phyloP scores from a whole-genome alignment of 441 rosid genomes.

The Corymbia calophylla region DNA sequence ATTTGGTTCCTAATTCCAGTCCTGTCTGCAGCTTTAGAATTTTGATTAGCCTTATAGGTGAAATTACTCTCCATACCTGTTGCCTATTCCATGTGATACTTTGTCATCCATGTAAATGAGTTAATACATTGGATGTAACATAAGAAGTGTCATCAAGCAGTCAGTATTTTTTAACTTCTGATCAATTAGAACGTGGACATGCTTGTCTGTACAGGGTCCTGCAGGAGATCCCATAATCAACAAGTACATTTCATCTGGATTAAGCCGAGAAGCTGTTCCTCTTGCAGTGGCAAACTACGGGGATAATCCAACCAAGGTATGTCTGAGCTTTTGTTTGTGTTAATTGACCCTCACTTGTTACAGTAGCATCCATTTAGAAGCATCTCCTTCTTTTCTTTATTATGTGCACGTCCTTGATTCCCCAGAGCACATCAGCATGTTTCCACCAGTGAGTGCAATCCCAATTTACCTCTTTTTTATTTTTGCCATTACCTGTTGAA shows the following conservation, averaged over 20 bases:
- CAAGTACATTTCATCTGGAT: conserved; percentile 4
- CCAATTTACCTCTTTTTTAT: neutral
- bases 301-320: conserved; percentile 6
- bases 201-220: neutral
- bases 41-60: neutral
- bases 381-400: neutral
- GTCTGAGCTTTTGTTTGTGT: neutral
- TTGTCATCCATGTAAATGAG: neutral
- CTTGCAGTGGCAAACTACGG: conserved; percentile 6
- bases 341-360: neutral
- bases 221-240: conserved; percentile 1
- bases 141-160: neutral
- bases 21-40: neutral
- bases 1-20: neutral
- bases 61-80: neutral
- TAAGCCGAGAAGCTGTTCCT: conserved; percentile 6
- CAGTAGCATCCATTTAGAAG: neutral
- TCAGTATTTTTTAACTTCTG: neutral
- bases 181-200: neutral
- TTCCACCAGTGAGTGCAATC: neutral
- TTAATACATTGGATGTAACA: neutral
- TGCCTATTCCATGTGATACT: neutral
- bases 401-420: neutral
- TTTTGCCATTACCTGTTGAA: neutral
- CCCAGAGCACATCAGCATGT: neutral